A percentile compares a stretch with the other conserved stretches of the same genome.
Conservation (phyloP, 441 rosid species). For the Populus hybrid region DNA sequence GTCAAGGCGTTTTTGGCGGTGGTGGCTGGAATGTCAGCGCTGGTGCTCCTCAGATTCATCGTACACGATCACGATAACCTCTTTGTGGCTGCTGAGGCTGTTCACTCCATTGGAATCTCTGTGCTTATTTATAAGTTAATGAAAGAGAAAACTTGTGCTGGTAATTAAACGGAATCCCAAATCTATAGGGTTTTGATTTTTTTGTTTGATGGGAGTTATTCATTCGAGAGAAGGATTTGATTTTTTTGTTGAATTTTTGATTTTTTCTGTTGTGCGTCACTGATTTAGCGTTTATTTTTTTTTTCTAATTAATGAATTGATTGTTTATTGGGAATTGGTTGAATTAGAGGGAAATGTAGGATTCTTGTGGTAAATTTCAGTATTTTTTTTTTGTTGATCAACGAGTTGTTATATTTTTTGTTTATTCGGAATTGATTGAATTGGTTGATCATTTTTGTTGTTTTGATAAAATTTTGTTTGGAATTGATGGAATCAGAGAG, state of each 20-base stretch:
- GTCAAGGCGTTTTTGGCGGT: constrained; percentile 95
- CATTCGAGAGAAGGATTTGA: background rate
- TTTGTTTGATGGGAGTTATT: background rate
- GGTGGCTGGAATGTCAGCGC: constrained; percentile 84
- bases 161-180: constrained; percentile 28
- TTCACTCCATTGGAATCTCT: constrained; percentile 89
- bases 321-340: background rate
- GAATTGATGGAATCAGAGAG: background rate
- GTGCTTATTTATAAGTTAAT: constrained; percentile 93
- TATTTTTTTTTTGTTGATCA: background rate
- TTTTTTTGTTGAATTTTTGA: background rate
- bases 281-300: background rate
- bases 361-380: background rate
- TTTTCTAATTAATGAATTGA: background rate
- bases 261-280: background rate
- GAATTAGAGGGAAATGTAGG: background rate
- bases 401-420: background rate
- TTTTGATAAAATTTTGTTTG: background rate
- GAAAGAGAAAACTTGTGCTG: constrained; percentile 98
- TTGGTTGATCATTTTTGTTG: background rate
- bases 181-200: constrained; percentile 5
- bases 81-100: constrained; percentile 97
- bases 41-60: constrained; percentile 80
- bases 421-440: background rate
- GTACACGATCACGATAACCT: constrained; percentile 98